Evolutionary conservation across 371 early-diverging fungal species (phyloP), one percentile per base, ranked within the genome.

Genomic region (Mortierella sp.): DNA sequence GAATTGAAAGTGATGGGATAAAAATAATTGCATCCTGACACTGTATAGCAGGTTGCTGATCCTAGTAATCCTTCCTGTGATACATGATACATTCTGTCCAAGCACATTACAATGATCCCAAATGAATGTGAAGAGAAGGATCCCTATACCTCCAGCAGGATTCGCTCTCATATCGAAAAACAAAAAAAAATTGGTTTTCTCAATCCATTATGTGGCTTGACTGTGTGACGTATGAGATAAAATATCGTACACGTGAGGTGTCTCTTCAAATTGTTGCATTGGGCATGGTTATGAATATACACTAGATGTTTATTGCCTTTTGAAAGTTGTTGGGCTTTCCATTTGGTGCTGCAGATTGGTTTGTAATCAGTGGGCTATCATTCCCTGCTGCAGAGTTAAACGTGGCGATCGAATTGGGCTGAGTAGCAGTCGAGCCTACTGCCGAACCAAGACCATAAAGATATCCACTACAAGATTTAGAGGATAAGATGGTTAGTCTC

Each of bases 371-470:
- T 52, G 83, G 83, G 51, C 83, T 81, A 76, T 81, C 83, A 26
- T 70, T 81, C 37, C 83, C 83, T 73, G 83, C 83, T 10, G 83
- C 83, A 69, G 83, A 75, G 61, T 81, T 81, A 62, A 81, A 81
- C 1, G 83, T 73, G 2, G 83, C 83, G 37, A 81, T 65, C 6
- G 83, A 81, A 55, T 81, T 81, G 35, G 83, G 83, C 55, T 75
- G 83, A 10, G 83, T 40, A 26, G 77, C 83, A 9, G 73, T 76
- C 2, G 83, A 75, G 51, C 83, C 83, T 22, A 81, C 77, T 30
- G 83, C 83, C 39, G 83, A 81, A 16, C 84, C 84, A 32, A 84
- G 75, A 3, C 84, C 84, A 37, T 84, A 84, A 30, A 84, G 70
- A 43, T 84, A 77, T 37, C 84, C 84, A 60, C 84, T 84, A 62